These are phyloP conservation scores for Botrytis fragariae DNA, from an alignment of 2,329 filamentous ascomycete genomes.

Conservation along the genomic window DNA sequence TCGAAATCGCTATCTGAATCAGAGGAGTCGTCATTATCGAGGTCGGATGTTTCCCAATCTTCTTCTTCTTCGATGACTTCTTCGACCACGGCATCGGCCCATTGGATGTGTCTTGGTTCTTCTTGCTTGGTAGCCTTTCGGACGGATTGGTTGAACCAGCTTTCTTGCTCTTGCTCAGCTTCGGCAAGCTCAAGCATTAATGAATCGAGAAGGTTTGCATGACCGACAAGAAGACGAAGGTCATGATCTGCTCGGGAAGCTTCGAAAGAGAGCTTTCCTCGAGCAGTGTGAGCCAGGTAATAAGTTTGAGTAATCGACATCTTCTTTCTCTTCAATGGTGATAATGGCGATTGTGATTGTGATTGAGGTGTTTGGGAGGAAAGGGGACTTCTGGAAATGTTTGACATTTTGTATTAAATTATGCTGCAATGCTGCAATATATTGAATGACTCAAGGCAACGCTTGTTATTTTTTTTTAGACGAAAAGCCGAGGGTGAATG, in stretches of 20 bases:
- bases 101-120: conserved; percentile 74
- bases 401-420: conserved; percentile 33
- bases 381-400: conserved; percentile 29
- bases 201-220: conserved; percentile 96
- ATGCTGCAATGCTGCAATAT: conserved; percentile 21
- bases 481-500: conserved; percentile 32
- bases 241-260: conserved; percentile 90
- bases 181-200: conserved; percentile 91
- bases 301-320: conserved; percentile 99
- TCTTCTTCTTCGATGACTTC: conserved; percentile 55
- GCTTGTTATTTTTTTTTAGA: conserved; percentile 25
- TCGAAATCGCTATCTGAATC: conserved; percentile 52
- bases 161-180: conserved; percentile 92
- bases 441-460: conserved; percentile 34
- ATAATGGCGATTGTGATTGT: conserved; percentile 28
- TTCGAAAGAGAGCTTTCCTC: conserved; percentile 91
- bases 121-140: conserved; percentile 61
- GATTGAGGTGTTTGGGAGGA: conserved; percentile 21
- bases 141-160: conserved; percentile 96
- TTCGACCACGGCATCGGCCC: conserved; percentile 76
- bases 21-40: conserved; percentile 50
- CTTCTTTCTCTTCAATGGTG: conserved; percentile 61
- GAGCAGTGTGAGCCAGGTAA: conserved; percentile 94
- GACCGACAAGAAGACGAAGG: conserved; percentile 90
- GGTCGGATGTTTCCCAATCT: conserved; percentile 66